Percentiles rank a stretch among this genome's conserved stretches.
These are phyloP conservation scores for Podaxis sp. DNA, from an alignment of 768 basidiomycete species.

Conservation along the genomic window DNA sequence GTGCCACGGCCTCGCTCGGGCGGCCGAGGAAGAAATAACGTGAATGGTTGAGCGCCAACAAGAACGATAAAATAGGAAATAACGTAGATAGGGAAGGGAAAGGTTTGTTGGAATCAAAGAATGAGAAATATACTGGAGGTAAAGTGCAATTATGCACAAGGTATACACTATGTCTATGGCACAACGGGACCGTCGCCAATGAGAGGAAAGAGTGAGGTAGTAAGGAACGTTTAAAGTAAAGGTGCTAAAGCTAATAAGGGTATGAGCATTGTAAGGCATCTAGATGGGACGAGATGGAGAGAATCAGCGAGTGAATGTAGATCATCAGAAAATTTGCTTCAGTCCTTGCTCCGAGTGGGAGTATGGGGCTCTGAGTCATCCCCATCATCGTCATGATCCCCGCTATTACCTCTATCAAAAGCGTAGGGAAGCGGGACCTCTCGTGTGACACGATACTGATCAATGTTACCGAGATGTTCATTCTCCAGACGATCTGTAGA, in stretches of 20 bases:
- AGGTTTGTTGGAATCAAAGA: background rate
- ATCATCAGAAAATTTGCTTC: background rate
- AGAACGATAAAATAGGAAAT: too few relatives aligned
- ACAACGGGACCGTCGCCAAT: background rate
- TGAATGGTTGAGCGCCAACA: too few relatives aligned
- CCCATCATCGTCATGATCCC: constrained; percentile 44
- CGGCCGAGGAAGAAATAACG: too few relatives aligned
- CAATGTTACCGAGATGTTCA: constrained; percentile 91
- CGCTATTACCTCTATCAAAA: constrained; percentile 50
- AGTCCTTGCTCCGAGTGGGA: background rate
- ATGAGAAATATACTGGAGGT: background rate
- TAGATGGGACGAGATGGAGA: background rate
- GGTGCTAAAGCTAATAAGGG: background rate
- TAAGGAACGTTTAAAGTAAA: background rate
- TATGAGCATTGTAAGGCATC: background rate
- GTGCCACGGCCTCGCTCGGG: too few relatives aligned
- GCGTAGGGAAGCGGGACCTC: constrained; percentile 85
- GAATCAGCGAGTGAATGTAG: background rate
- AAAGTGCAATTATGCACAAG: too few relatives aligned
- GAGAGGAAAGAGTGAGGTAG: background rate
- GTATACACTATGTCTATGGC: background rate
- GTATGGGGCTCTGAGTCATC: constrained; percentile 13
- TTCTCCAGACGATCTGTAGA: constrained; percentile 51
- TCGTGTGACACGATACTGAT: constrained; percentile 86
- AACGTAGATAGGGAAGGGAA: too few relatives aligned